These are phyloP conservation scores for Syncephalastrum monosporum DNA, from an alignment of 371 early-diverging fungal genomes.

Conservation along the genomic window DNA sequence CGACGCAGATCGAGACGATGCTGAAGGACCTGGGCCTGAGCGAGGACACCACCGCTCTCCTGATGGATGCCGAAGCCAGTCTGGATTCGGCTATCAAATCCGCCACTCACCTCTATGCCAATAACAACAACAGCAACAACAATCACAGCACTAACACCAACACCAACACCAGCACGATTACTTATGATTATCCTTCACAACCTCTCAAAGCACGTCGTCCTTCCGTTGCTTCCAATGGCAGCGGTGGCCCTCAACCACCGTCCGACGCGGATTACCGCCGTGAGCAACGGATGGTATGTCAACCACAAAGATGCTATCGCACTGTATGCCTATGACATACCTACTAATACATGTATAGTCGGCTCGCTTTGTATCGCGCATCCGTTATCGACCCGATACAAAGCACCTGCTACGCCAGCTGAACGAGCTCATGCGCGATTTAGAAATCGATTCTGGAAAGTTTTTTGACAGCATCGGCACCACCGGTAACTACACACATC, in stretches of 20 bases:
- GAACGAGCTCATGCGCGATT: conserved; percentile 38
- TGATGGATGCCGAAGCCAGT: conserved; percentile 41
- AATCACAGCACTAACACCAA: too few species aligned
- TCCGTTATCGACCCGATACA: conserved; percentile 48
- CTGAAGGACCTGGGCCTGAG: conserved; percentile 43
- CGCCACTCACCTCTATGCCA: conserved; percentile 36
- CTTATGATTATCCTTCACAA: conserved; percentile 5
- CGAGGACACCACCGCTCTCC: conserved; percentile 17
- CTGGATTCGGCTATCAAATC: conserved; percentile 51
- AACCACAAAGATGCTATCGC: too few species aligned
- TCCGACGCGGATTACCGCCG: conserved; percentile 15
- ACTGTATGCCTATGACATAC: too few species aligned
- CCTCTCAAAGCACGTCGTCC: conserved; percentile 16
- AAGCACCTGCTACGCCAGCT: conserved; percentile 46
- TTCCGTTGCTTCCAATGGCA: conserved; percentile 26
- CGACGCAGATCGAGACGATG: conserved; percentile 45
- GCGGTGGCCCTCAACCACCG: conserved; percentile 14
- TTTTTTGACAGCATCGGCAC: conserved; percentile 42
- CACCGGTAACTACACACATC: conserved; percentile 23
- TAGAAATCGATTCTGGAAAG: conserved; percentile 44
- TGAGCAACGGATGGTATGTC: conserved; percentile 14
- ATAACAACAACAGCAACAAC: conserved; percentile 5
- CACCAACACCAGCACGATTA: not conserved
- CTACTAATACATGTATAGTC: not conserved
- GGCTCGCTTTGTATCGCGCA: conserved; percentile 24